phyloP scores from a whole-genome alignment of 192 early-diverging fungal genomes.

The Backusella sp. region DNA sequence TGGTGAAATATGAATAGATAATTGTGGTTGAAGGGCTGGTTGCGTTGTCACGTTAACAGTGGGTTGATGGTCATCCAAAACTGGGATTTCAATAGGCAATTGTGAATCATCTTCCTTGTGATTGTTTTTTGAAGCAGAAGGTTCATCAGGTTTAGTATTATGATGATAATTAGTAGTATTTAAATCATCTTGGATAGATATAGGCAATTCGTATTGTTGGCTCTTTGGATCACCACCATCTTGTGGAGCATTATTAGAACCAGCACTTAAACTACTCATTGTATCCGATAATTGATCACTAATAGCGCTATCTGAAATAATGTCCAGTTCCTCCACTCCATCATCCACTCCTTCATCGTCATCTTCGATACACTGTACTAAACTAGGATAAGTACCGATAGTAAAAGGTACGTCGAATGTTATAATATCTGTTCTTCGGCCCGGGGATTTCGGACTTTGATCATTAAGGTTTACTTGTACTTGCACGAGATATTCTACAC shows the following conservation, averaged over 20 bases:
- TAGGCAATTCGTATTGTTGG: neutral
- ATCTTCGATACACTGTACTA: neutral
- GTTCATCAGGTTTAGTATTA: neutral
- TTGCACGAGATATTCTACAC: conserved; percentile 1
- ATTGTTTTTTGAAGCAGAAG: neutral
- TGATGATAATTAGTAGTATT: neutral
- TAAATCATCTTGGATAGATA: neutral
- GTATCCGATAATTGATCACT: neutral
- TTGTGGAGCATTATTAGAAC: neutral
- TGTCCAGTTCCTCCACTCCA: neutral
- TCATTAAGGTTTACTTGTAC: conserved; percentile 12
- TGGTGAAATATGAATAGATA: neutral
- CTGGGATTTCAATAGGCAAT: neutral
- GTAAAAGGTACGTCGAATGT: neutral
- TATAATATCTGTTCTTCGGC: neutral
- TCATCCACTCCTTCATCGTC: neutral
- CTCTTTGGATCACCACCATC: neutral
- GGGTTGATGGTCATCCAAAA: neutral
- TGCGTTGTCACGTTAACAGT: neutral
- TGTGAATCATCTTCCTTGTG: neutral
- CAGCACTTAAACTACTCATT: neutral
- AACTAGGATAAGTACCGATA: conserved; percentile 1
- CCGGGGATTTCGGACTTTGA: neutral
- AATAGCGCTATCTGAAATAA: neutral
- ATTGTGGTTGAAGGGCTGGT: neutral